Evolutionary conservation across 2,329 filamentous ascomycete genomes (phyloP).

Genomic region (Colletotrichum nymphaeae): DNA sequence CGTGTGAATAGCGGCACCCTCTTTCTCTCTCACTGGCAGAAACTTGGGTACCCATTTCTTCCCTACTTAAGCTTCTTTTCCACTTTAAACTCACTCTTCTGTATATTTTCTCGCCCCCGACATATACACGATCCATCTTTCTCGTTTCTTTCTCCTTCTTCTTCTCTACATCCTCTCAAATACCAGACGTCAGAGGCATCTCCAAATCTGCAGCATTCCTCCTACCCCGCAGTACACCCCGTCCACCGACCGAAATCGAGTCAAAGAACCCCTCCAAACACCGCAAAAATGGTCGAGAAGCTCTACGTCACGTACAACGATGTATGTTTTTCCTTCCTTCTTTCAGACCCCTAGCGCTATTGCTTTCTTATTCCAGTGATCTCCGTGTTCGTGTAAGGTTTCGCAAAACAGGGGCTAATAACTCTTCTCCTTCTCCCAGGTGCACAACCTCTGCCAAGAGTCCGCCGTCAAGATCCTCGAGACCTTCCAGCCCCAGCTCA

Average conservation of each 20-base stretch:
- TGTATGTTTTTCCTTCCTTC: constrained; percentile 63
- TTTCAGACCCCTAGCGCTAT: not conserved
- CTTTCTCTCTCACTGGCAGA: not conserved
- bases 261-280: constrained; percentile 18
- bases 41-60: not conserved
- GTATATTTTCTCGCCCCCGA: not conserved
- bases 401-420: not conserved
- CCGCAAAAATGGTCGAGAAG: constrained; percentile 80
- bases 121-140: not conserved
- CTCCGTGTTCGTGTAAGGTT: not conserved
- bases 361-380: not conserved
- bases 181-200: not conserved
- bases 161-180: not conserved
- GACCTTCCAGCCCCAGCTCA: constrained; percentile 91
- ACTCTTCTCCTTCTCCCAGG: constrained; percentile 60
- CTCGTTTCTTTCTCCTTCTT: not conserved
- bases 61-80: constrained; percentile 26
- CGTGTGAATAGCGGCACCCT: constrained; percentile 32
- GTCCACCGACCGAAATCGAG: not conserved
- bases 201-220: constrained; percentile 31
- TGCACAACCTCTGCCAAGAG: constrained; percentile 96
- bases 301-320: constrained; percentile 93
- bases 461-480: constrained; percentile 84
- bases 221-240: constrained; percentile 31
- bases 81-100: not conserved